Evolutionary conservation across 306 rosid species (phyloP), one percentile per base, ranked within the genome.

Genomic region (Cicer cuneatum): DNA sequence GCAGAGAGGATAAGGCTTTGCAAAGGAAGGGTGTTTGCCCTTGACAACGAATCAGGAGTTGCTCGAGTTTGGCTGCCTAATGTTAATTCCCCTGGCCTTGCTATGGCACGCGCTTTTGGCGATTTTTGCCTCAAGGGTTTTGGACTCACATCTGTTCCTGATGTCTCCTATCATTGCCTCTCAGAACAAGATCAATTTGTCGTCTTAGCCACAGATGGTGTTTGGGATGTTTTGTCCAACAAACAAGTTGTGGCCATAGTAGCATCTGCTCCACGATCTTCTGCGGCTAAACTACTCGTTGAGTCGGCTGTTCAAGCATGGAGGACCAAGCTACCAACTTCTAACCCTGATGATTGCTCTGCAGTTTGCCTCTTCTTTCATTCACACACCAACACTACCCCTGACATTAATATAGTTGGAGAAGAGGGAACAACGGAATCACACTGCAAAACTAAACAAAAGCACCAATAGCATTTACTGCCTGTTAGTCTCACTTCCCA

Each of bases 51-150:
- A 76, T 92, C 96, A 16, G 76, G 70, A 47, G 71, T 87, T 61
- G 29, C 76, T 64, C 84, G 98, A 74, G 91, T 93, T 66, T 93
- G 98, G 98, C 80, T 93, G 33, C 98, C 98, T 7, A 78, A 88
- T 45, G 38, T 62, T 40, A 65, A 90, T 46, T 83, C 90, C n/a
- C 98, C 97, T 4, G 98, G 98, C 11, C 97, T 93, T 42, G 97
- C 98, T 2, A 93, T 93, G 98, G 74, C 97, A 2, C 87, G 98
- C 4, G 92, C 96, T 53, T 91, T 93, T 70, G 98, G 98, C 62
- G 98, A 93, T 78, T 89, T 88, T 74, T 88, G 92, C 81, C 84
- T 93, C 1, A 91, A 93, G 78, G 90, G 88, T 74, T 93, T 72
- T 49, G 98, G 98, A 66, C 58, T 93, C 63, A 89, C 88, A 64